These are phyloP conservation scores for Castanea crenata DNA, from an alignment of 306 rosid species.

Conservation along the genomic window DNA sequence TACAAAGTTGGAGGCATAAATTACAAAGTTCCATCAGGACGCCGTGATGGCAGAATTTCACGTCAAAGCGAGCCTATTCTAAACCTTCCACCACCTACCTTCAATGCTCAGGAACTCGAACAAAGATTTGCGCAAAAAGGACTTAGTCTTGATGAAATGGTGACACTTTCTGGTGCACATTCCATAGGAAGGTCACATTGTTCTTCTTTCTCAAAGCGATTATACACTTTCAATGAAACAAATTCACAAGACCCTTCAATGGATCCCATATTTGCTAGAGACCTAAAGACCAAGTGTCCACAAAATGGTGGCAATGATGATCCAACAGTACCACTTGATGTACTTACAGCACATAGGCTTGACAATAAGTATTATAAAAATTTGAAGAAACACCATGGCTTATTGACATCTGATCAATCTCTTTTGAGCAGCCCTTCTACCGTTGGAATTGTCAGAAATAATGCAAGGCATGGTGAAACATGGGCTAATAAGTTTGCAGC, in stretches of 20 bases:
- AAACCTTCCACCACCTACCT: background rate
- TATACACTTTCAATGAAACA: background rate
- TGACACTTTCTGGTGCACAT: slow-evolving; percentile 16
- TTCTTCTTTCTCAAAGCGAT: slow-evolving; percentile 10
- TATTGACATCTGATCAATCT: slow-evolving; percentile 10
- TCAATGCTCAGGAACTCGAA: background rate
- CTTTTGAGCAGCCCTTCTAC: background rate
- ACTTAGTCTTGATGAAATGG: slow-evolving; percentile 10
- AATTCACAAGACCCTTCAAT: slow-evolving; percentile 15
- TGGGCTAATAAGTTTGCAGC: no score
- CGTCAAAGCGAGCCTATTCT: background rate
- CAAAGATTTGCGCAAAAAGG: slow-evolving; percentile 1
- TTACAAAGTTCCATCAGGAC: background rate
- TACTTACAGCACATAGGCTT: background rate
- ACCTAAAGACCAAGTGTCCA: background rate
- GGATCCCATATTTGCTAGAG: background rate
- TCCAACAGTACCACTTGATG: slow-evolving; percentile 1
- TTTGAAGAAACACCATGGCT: background rate
- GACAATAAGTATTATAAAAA: background rate
- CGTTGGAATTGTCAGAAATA: no score
- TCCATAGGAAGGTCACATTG: slow-evolving; percentile 9
- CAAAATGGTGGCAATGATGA: background rate
- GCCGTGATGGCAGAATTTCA: slow-evolving; percentile 3
- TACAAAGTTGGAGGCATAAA: background rate
- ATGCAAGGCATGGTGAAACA: no score